A percentile compares a stretch with the other conserved stretches of the same genome.
phyloP scores from a whole-genome alignment of 495 filamentous ascomycete species.

The Tuber umbilicatum region DNA sequence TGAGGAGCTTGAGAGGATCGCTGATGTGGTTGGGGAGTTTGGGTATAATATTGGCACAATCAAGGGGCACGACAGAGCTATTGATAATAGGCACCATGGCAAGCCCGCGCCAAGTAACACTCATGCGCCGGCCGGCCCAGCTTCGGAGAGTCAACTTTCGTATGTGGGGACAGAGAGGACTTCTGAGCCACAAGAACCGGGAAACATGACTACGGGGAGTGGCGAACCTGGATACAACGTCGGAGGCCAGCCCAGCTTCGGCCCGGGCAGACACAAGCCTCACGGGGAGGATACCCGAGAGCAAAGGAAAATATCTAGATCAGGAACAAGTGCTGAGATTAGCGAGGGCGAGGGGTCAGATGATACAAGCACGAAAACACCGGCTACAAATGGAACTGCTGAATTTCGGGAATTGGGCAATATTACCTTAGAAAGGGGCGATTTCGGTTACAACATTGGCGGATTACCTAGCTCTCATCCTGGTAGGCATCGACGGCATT shows the following conservation, averaged over 20 bases:
- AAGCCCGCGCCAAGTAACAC: background rate
- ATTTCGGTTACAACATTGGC: conserved; percentile 24
- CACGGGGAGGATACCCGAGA: background rate
- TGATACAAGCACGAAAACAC: background rate
- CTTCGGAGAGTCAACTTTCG: background rate
- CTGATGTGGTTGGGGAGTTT: conserved; percentile 4
- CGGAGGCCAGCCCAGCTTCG: background rate
- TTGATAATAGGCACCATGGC: background rate
- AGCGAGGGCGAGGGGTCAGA: background rate
- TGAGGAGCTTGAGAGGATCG: conserved; percentile 6
- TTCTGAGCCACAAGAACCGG: background rate
- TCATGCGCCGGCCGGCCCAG: background rate
- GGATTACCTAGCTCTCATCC: background rate
- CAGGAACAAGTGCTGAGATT: background rate
- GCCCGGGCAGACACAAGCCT: background rate
- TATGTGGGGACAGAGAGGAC: background rate
- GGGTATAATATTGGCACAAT: conserved; percentile 11
- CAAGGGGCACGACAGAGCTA: conserved; percentile 10
- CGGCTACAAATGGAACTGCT: conserved; percentile 1
- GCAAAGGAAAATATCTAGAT: conserved; percentile 4
- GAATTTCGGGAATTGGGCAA: conserved; percentile 14
- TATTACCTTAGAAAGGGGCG: conserved; percentile 1
- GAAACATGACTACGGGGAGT: background rate
- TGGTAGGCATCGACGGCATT: background rate
- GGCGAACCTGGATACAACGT: conserved; percentile 11